phyloP scores from a whole-genome alignment of 1,284 basidiomycete genomes.

The Mycena citricolor region DNA sequence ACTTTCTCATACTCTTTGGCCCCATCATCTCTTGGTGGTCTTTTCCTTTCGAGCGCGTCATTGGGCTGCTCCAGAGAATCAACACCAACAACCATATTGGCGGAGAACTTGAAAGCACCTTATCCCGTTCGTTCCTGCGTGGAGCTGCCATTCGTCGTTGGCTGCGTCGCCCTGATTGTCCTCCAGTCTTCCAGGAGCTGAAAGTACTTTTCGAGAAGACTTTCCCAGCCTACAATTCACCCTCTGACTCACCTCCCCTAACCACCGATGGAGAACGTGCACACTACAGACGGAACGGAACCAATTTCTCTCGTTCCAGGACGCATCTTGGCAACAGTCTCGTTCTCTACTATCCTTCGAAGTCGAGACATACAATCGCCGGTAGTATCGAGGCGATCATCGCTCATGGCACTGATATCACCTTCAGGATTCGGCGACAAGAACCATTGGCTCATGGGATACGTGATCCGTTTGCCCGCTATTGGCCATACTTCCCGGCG shows the following conservation, averaged over 20 bases:
- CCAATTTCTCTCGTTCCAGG: conserved; percentile 12
- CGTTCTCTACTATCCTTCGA: conserved; percentile 14
- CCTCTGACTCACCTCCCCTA: not conserved
- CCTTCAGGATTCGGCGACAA: conserved; percentile 18
- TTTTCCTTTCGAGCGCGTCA: not conserved
- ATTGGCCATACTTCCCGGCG: conserved; percentile 21
- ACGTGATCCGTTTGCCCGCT: conserved; percentile 20
- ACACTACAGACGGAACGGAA: conserved; percentile 16
- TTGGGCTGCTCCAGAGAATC: conserved; percentile 1
- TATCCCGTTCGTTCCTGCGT: not conserved
- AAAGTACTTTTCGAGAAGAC: not conserved
- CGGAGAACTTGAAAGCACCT: not conserved
- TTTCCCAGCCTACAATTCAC: too few relatives aligned
- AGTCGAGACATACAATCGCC: conserved; percentile 1
- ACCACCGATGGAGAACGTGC: conserved; percentile 11
- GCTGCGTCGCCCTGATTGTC: conserved; percentile 10
- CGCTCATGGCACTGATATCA: not conserved
- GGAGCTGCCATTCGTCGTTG: conserved; percentile 12
- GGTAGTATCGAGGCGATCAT: conserved; percentile 22
- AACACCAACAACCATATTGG: not conserved
- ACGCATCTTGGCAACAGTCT: conserved; percentile 27
- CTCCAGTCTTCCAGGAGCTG: conserved; percentile 2
- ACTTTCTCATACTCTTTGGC: conserved; percentile 31
- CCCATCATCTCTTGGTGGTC: conserved; percentile 20
- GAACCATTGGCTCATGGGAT: conserved; percentile 2